A percentile compares a stretch with the other conserved stretches of the same genome.
Conservation (phyloP, 176 grass and related monocot genomes). For the Zea mays region DNA sequence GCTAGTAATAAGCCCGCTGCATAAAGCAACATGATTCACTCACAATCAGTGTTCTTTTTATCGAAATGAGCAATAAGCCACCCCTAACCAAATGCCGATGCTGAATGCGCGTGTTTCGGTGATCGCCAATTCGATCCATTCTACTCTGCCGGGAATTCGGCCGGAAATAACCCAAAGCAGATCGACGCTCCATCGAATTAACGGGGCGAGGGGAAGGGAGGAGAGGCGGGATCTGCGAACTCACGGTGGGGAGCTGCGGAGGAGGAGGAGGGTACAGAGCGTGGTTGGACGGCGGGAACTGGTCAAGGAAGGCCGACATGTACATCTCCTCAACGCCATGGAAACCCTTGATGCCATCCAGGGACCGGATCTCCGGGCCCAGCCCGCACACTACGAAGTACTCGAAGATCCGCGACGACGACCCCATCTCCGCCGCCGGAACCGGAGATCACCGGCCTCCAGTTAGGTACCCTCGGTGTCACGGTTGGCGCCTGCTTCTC, state of each 20-base stretch:
- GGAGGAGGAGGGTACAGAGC: slow-evolving; percentile 85
- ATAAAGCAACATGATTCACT: slow-evolving; percentile 16
- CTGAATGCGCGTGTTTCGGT: not conserved
- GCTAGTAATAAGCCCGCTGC: slow-evolving; percentile 1
- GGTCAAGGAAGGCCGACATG: slow-evolving; percentile 84
- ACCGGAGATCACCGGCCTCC: slow-evolving; percentile 32
- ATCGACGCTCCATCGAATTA: slow-evolving; percentile 28
- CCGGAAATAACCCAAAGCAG: not conserved
- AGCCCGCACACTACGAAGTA: slow-evolving; percentile 99
- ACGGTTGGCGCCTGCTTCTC: not conserved
- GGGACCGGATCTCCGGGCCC: slow-evolving; percentile 84
- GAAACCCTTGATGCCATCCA: slow-evolving; percentile 85
- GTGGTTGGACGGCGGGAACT: slow-evolving; percentile 75
- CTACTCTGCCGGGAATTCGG: slow-evolving; percentile 7
- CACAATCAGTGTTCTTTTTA: not conserved
- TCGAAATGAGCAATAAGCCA: slow-evolving; percentile 16
- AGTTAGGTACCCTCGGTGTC: slow-evolving; percentile 9
- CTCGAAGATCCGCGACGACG: slow-evolving; percentile 71
- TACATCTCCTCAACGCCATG: slow-evolving; percentile 75
- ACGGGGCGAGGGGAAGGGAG: slow-evolving; percentile 19
- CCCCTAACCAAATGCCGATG: slow-evolving; percentile 18
- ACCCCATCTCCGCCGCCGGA: slow-evolving; percentile 33
- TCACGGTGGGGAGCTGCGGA: slow-evolving; percentile 93
- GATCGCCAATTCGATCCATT: slow-evolving; percentile 20
- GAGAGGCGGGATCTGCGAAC: slow-evolving; percentile 56